Evolutionary conservation across 805 yeast genomes (phyloP).

Genomic region (Candida andamanensis): DNA sequence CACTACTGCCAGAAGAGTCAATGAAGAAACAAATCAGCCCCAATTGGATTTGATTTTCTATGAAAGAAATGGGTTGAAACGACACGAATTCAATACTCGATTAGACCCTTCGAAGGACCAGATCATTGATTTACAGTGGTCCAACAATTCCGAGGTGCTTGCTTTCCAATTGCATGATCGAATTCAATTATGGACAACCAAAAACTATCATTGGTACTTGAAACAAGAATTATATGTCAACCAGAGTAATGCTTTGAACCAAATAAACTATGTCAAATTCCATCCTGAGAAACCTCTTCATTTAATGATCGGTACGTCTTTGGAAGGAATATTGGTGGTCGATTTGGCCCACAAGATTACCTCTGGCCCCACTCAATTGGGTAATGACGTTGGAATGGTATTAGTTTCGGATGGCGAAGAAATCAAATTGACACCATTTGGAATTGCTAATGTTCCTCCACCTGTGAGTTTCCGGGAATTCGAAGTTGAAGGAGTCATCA

Average conservation of each 20-base stretch:
- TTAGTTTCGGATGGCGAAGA: constrained; percentile 74
- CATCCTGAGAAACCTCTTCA: constrained; percentile 87
- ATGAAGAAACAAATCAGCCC: constrained; percentile 43
- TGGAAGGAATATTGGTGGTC: constrained; percentile 48
- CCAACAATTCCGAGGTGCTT: constrained; percentile 70
- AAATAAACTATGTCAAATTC: constrained; percentile 54
- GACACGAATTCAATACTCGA: constrained; percentile 76
- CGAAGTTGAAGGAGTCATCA: constrained; percentile 45
- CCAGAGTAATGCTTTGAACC: constrained; percentile 18
- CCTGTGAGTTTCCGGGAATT: constrained; percentile 77
- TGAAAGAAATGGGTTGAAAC: constrained; percentile 90
- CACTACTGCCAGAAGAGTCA: constrained; percentile 66
- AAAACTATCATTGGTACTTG: constrained; percentile 93
- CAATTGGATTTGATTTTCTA: constrained; percentile 64
- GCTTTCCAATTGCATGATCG: constrained; percentile 59
- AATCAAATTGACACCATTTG: constrained; percentile 74
- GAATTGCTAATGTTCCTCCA: constrained; percentile 89
- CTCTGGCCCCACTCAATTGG: constrained; percentile 64
- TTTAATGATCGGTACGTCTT: constrained; percentile 56
- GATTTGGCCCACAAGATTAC: constrained; percentile 61
- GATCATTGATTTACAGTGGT: constrained; percentile 66
- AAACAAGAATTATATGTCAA: constrained; percentile 63
- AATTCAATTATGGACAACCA: constrained; percentile 86
- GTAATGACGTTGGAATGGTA: constrained; percentile 72
- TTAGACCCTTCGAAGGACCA: constrained; percentile 43